Evolutionary conservation across 305 asterid genomes (phyloP).

Genomic region (Fraxinus dipetala): DNA sequence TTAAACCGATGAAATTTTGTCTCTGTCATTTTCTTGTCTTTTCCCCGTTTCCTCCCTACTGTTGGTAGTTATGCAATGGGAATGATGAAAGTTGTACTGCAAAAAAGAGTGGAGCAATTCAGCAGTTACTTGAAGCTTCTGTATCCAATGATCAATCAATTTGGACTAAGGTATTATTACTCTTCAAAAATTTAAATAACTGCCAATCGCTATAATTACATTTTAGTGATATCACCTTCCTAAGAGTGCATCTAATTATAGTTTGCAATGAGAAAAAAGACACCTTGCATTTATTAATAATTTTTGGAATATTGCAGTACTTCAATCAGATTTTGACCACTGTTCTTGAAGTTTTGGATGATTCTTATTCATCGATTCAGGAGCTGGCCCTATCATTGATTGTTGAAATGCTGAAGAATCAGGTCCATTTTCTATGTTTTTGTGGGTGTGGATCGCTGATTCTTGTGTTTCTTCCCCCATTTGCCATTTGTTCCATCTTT

Average conservation of each 20-base stretch:
- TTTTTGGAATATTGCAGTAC: constrained; percentile 60
- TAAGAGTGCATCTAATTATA: background rate
- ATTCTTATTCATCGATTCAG: constrained; percentile 54
- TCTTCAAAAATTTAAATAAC: background rate
- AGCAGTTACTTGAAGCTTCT: constrained; percentile 83
- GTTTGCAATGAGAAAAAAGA: background rate
- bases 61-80: constrained; percentile 72
- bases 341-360: constrained; percentile 88
- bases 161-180: constrained; percentile 77
- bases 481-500: constrained; percentile 11
- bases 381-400: constrained; percentile 75
- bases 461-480: background rate
- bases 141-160: constrained; percentile 57
- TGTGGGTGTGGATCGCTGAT: constrained; percentile 2
- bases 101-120: constrained; percentile 71
- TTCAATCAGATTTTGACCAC: constrained; percentile 91
- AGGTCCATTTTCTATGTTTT: constrained; percentile 49
- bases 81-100: constrained; percentile 57
- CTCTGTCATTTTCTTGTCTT: constrained; percentile 1
- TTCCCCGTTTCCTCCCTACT: constrained; percentile 13
- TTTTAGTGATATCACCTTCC: background rate
- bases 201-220: background rate
- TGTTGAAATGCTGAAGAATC: constrained; percentile 91
- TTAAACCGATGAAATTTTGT: constrained; percentile 1
- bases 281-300: constrained; percentile 15